Base-by-base conservation (phyloP, 306 rosid species). In the Cucumis melo region DNA sequence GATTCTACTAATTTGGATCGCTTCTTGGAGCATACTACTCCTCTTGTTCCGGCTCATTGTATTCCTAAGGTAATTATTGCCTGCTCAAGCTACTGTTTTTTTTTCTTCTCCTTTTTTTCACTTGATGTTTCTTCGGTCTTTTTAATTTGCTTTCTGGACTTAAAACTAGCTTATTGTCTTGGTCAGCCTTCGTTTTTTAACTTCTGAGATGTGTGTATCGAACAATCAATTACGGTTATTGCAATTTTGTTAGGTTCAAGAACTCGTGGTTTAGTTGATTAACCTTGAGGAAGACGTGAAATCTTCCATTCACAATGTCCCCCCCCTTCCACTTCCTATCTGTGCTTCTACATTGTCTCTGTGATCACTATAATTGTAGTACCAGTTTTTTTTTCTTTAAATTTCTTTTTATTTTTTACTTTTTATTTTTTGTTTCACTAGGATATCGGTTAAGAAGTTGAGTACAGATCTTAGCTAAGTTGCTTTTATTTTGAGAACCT, bases 1-100 rank as follows among this genome's bases (percentile, higher is more conserved):
- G 89, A 86, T 20, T 77, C 84, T 46, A 83, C 92, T 51, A 93
- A 93, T 88, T 89, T 93, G 85, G 97, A 93, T 89, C 92, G 98
- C 19, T 93, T 91, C 24, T 79, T 93, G 82, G 87, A 89, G 83
- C 75, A 63, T 63, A 86, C 90, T 75, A 88, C 95, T 27, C 98
- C 98, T 5, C 36, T 82, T 20, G 95, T 88, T 82, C 80, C 83
- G 29, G 89, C 91, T 46, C 91, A 87, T 63, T 84, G 79, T 81
- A 77, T 82, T 13, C 82, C 93, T 8, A 87, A 87, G 96, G 98
- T 92, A 82, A 20, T n/a, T 9, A 38, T n/a, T n/a, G 0, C 2
- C 11, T 15, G 0, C 3, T 11, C 80, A 32, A 62, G 62, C 11
- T 5, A 24, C 8, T 61, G 6, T 74, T 54, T 54, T 54, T 17